These are phyloP conservation scores for Chalciporus chontae DNA, from an alignment of 768 basidiomycete species.

Conservation along the genomic window DNA sequence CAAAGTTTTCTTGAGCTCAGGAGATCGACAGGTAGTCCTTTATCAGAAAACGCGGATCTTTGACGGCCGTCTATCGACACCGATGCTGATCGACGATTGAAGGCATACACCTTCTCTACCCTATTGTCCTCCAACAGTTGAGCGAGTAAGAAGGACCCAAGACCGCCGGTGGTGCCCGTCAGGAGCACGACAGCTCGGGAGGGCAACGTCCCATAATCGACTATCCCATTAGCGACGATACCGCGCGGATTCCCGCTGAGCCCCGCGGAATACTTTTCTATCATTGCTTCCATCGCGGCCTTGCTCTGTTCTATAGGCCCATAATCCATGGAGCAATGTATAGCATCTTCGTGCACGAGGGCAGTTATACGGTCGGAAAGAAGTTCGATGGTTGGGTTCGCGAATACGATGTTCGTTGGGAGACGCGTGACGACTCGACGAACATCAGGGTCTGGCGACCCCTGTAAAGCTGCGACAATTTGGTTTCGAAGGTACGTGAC, in stretches of 20 bases:
- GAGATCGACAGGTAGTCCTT: conserved; percentile 29
- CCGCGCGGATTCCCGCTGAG: conserved; percentile 8
- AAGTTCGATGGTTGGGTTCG: conserved; percentile 34
- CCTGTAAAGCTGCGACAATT: conserved; percentile 14
- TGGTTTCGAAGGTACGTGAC: conserved; percentile 18
- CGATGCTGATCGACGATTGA: conserved; percentile 28
- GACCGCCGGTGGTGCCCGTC: conserved; percentile 43
- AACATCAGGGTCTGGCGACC: conserved; percentile 20
- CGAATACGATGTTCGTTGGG: conserved; percentile 30
- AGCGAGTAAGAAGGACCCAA: conserved; percentile 38
- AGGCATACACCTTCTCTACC: conserved; percentile 31
- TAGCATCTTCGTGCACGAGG: neutral
- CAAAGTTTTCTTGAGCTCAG: conserved; percentile 33
- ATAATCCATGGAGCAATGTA: neutral
- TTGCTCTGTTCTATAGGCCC: conserved; percentile 1
- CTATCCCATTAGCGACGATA: conserved; percentile 1
- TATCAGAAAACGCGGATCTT: conserved; percentile 33
- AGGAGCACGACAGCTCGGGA: conserved; percentile 12
- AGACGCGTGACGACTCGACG: conserved; percentile 21
- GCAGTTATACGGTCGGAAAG: conserved; percentile 5
- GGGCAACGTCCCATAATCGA: conserved; percentile 7
- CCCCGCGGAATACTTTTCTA: conserved; percentile 34
- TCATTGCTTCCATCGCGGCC: conserved; percentile 32
- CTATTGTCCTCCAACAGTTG: conserved; percentile 23
- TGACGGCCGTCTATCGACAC: conserved; percentile 26